Evolutionary conservation across 176 grass and related monocot genomes (phyloP), one percentile per base, ranked within the genome.

Genomic region (Bonia amplexicaulis): DNA sequence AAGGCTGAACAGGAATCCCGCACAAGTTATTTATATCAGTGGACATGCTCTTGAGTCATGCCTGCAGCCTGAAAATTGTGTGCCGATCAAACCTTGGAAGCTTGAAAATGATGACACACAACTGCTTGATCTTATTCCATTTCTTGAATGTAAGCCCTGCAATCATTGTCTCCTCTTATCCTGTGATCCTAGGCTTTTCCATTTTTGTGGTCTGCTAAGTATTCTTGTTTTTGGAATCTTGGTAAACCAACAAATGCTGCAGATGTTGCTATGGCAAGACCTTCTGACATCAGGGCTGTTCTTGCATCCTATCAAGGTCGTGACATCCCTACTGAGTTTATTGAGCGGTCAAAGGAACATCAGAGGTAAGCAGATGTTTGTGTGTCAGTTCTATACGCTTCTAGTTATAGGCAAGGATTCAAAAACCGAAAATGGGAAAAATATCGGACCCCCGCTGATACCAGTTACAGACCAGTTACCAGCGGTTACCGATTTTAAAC

Each of bases 41-140:
- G 96, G 91, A 27, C 93, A 99, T 84, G 93, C 91, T 89, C 74
- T 92, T 27, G 96, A 99, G 19, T 89, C 88, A 66, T 85, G 86
- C 69, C 86, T 99, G 81, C 96, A 96, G 76, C 93, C 86, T 78
- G 91, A 91, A 73, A 99, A 99, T 81, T 88, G 72, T 79, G 90
- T 99, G 49, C 60, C 70, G 33, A 81, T 99, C 65, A 99, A 94
- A 85, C 93, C 96, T 57, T 99, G 93, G 96, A 96, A 89, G 83
- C 91, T 95, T 89, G 96, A 96, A 92, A 91, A 85, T 79, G 90
- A 92, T 67, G 96, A 99, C 53, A 99, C 96, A 45, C 91, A 89
- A 63, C 90, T 96, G 49, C 87, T 99, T 45, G 96, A 99, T 96
- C 90, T 96, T 86, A 88, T 99, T 92, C 96, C 93, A 39, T 99